These are phyloP conservation scores for Aspergillus indologenus DNA, from an alignment of 495 filamentous ascomycete genomes.

Conservation along the genomic window DNA sequence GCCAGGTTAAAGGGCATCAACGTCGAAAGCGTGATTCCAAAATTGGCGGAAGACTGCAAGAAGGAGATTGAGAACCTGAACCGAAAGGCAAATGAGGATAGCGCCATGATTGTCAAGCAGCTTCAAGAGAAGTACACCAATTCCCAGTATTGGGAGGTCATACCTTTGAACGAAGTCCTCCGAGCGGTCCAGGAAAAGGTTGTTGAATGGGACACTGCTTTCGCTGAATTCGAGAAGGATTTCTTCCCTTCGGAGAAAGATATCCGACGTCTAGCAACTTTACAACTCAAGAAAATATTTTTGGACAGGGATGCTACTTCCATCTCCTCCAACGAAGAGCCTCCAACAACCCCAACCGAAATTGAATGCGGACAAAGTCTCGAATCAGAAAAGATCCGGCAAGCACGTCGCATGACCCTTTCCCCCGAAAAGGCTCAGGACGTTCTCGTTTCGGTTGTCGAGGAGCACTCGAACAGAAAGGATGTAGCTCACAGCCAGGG, in stretches of 20 bases:
- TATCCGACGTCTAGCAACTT: slow-evolving; percentile 82
- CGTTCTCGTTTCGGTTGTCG: slow-evolving; percentile 65
- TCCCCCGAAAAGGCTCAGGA: slow-evolving; percentile 68
- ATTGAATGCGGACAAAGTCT: slow-evolving; percentile 47
- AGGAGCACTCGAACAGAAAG: slow-evolving; percentile 55
- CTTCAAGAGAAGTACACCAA: slow-evolving; percentile 87
- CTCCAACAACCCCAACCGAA: slow-evolving; percentile 38
- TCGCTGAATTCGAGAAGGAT: slow-evolving; percentile 84
- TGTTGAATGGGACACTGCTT: slow-evolving; percentile 86
- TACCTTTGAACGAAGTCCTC: slow-evolving; percentile 84
- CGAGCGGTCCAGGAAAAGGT: slow-evolving; percentile 89
- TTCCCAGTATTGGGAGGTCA: slow-evolving; percentile 94
- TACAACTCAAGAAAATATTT: slow-evolving; percentile 94
- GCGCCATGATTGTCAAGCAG: slow-evolving; percentile 64
- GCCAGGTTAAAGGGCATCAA: slow-evolving; percentile 81
- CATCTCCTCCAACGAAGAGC: slow-evolving; percentile 60
- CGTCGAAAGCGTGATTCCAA: slow-evolving; percentile 81
- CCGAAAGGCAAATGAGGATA: slow-evolving; percentile 77
- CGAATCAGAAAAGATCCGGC: slow-evolving; percentile 29
- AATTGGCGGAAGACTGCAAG: slow-evolving; percentile 76
- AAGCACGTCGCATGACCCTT: slow-evolving; percentile 49
- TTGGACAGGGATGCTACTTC: slow-evolving; percentile 77
- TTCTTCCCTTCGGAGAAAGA: slow-evolving; percentile 98
- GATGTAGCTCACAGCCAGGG: slow-evolving; percentile 22
- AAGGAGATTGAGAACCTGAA: slow-evolving; percentile 72